These are phyloP conservation scores for Arabis alpina DNA, from an alignment of 345 rosid genomes.

Conservation along the genomic window DNA sequence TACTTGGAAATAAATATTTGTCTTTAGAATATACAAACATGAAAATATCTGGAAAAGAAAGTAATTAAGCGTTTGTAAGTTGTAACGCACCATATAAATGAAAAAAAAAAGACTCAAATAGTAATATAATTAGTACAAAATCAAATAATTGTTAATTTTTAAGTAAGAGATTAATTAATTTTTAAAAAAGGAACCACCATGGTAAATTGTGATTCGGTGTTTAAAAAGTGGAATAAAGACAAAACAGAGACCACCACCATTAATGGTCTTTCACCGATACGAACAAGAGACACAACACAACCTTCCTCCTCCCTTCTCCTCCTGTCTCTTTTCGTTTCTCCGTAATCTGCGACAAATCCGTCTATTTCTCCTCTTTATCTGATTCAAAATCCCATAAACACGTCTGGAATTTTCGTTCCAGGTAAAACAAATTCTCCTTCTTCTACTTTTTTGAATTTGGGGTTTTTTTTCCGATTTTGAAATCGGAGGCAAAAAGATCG, in stretches of 20 bases:
- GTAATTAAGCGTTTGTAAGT: slow-evolving; percentile 10
- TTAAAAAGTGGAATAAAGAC: slow-evolving; percentile 45
- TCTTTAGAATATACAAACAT: not conserved
- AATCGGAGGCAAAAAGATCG: slow-evolving; percentile 13
- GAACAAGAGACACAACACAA: slow-evolving; percentile 45
- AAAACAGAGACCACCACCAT: slow-evolving; percentile 51
- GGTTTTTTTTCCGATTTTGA: not conserved
- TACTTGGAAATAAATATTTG: not conserved
- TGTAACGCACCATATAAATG: slow-evolving; percentile 3
- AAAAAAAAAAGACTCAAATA: not conserved
- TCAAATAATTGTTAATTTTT: slow-evolving; percentile 13
- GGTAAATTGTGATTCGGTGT: slow-evolving; percentile 46
- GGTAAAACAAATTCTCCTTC: slow-evolving; percentile 14
- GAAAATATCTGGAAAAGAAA: slow-evolving; percentile 1
- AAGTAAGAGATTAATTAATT: slow-evolving; percentile 3
- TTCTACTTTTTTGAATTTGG: slow-evolving; percentile 12
- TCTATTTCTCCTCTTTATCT: slow-evolving; percentile 1
- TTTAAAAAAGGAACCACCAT: slow-evolving; percentile 32
- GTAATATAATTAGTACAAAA: slow-evolving; percentile 32
- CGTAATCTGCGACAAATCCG: not conserved
- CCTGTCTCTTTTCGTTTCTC: slow-evolving; percentile 34
- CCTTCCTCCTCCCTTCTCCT: slow-evolving; percentile 30
- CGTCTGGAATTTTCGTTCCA: slow-evolving; percentile 27
- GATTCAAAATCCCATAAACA: slow-evolving; percentile 18
- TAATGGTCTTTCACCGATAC: slow-evolving; percentile 47